Evolutionary conservation across 495 filamentous ascomycete species (phyloP).

Genomic region (Mytilinidion resinicola): DNA sequence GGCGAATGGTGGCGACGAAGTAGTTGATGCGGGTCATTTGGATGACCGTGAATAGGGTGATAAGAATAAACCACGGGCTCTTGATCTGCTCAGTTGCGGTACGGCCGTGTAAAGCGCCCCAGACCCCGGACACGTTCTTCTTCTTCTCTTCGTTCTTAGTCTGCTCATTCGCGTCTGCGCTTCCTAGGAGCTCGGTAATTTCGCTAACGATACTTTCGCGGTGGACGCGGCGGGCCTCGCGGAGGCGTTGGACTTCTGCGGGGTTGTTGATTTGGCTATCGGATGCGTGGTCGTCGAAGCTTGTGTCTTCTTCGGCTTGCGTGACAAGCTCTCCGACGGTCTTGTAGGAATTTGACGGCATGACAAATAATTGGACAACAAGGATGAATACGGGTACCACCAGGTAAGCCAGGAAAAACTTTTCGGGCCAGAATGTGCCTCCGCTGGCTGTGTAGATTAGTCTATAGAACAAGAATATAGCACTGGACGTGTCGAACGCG

Average conservation of each 20-base stretch:
- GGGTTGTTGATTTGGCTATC: slow-evolving; percentile 39
- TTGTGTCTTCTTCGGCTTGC: slow-evolving; percentile 53
- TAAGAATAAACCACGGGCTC: slow-evolving; percentile 80
- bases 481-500: slow-evolving; percentile 83
- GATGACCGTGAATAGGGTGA: slow-evolving; percentile 77
- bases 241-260: slow-evolving; percentile 18
- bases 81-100: slow-evolving; percentile 68
- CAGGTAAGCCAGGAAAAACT: slow-evolving; percentile 75
- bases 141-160: slow-evolving; percentile 52
- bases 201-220: slow-evolving; percentile 64
- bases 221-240: slow-evolving; percentile 54
- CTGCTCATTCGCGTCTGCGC: slow-evolving; percentile 49
- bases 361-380: slow-evolving; percentile 61
- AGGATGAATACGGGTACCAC: slow-evolving; percentile 66
- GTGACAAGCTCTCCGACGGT: slow-evolving; percentile 77
- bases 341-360: slow-evolving; percentile 80
- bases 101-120: slow-evolving; percentile 79
- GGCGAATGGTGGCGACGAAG: slow-evolving; percentile 85
- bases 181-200: slow-evolving; percentile 65
- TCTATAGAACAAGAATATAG: slow-evolving; percentile 82
- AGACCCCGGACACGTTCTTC: slow-evolving; percentile 65
- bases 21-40: slow-evolving; percentile 97
- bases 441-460: slow-evolving; percentile 60
- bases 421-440: slow-evolving; percentile 54
- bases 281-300: slow-evolving; percentile 38